These are phyloP conservation scores for Beta vulgaris DNA, from an alignment of 148 eudicot genomes.

Conservation along the genomic window DNA sequence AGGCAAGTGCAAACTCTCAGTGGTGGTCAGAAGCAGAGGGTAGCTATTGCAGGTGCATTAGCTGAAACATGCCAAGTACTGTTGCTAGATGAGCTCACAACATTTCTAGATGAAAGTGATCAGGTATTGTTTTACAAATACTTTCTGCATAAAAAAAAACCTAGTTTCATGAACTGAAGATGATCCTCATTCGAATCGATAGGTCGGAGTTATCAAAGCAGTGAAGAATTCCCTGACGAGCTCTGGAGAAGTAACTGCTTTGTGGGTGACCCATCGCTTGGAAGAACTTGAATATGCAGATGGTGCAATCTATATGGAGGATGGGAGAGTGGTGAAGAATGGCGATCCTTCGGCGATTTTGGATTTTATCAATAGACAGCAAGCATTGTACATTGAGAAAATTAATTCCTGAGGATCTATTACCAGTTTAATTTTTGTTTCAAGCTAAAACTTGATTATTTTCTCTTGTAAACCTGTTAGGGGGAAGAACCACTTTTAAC, in stretches of 20 bases:
- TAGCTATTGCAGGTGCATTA: constrained; percentile 94
- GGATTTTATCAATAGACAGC: constrained; percentile 51
- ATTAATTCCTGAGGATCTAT: constrained; percentile 57
- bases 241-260: constrained; percentile 67
- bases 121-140: constrained; percentile 47
- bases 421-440: no score
- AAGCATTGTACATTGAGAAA: constrained; percentile 50
- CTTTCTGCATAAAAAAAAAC: not conserved
- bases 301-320: constrained; percentile 90
- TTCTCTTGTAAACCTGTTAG: no score
- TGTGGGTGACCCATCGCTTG: constrained; percentile 95
- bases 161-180: constrained; percentile 5
- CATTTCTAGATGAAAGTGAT: constrained; percentile 83
- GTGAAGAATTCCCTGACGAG: constrained; percentile 58
- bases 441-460: no score
- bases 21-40: constrained; percentile 98
- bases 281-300: constrained; percentile 92
- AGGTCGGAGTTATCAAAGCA: constrained; percentile 80
- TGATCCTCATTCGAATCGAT: constrained; percentile 15
- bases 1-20: constrained; percentile 95
- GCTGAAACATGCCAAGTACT: constrained; percentile 89
- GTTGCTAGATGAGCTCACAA: constrained; percentile 78
- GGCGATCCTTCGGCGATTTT: constrained; percentile 58
- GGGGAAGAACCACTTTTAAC: no score
- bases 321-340: constrained; percentile 71